Percentiles rank a stretch among this genome's conserved stretches.
These are phyloP conservation scores for Termitomyces bulborhizus DNA, from an alignment of 768 basidiomycete species.

Conservation along the genomic window DNA sequence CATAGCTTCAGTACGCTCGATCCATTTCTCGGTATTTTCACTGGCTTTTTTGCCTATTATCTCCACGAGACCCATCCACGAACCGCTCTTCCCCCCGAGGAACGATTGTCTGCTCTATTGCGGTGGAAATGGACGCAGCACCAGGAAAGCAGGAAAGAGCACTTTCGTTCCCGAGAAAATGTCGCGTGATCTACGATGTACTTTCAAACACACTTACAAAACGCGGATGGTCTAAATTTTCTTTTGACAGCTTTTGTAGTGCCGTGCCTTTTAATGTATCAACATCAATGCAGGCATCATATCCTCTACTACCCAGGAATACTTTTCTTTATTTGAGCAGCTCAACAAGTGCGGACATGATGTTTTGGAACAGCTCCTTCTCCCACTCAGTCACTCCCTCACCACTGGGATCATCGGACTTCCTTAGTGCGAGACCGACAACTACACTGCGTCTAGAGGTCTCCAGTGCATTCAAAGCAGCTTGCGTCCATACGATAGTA, in stretches of 20 bases:
- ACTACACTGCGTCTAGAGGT: constrained; percentile 53
- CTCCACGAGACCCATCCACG: constrained; percentile 79
- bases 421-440: constrained; percentile 67
- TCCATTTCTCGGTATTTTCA: constrained; percentile 70
- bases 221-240: background rate
- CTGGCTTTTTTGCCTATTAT: constrained; percentile 73
- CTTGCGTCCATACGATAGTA: constrained; percentile 69
- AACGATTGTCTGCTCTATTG: constrained; percentile 48
- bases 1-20: constrained; percentile 49
- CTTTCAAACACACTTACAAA: background rate
- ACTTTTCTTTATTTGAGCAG: constrained; percentile 21
- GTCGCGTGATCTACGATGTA: background rate
- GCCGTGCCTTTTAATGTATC: background rate
- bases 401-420: constrained; percentile 18
- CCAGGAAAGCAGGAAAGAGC: constrained; percentile 22
- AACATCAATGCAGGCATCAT: background rate
- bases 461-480: constrained; percentile 32
- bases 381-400: constrained; percentile 31
- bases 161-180: constrained; percentile 40
- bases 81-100: constrained; percentile 50
- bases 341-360: constrained; percentile 43
- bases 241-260: background rate
- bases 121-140: constrained; percentile 63
- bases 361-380: constrained; percentile 36
- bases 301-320: background rate